These are phyloP conservation scores for Macrocybe sp. DNA, from an alignment of 1,284 basidiomycete genomes.

Conservation along the genomic window DNA sequence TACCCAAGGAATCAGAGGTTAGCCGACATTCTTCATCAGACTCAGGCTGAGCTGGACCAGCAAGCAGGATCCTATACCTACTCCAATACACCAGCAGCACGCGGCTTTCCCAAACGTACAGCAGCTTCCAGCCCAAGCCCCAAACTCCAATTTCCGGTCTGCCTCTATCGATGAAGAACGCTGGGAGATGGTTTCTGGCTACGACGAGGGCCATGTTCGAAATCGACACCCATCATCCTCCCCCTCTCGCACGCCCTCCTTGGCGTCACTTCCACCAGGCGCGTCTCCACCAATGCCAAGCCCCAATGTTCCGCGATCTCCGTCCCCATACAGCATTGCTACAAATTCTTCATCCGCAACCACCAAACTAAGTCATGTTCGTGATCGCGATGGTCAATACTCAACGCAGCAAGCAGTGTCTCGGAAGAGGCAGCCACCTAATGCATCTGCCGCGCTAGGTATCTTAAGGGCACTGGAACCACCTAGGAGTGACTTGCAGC, in stretches of 20 bases:
- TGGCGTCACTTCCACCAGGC: constrained; percentile 34
- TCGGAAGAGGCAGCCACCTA: constrained; percentile 21
- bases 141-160: constrained; percentile 11
- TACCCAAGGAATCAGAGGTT: constrained; percentile 9
- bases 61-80: constrained; percentile 13
- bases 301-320: constrained; percentile 29
- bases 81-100: constrained; percentile 19
- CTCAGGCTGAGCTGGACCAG: constrained; percentile 3
- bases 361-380: constrained; percentile 14
- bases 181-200: constrained; percentile 41
- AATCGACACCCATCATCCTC: constrained; percentile 26
- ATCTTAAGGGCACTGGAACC: constrained; percentile 60
- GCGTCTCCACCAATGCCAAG: constrained; percentile 36
- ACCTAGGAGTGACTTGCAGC: constrained; percentile 26
- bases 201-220: constrained; percentile 21
- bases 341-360: constrained; percentile 18
- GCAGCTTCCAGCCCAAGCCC: constrained; percentile 1
- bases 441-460: constrained; percentile 38
- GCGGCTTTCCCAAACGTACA: constrained; percentile 11
- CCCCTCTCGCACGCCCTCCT: constrained; percentile 42
- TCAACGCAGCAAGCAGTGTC: constrained; percentile 12
- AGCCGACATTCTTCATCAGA: background rate
- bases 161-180: constrained; percentile 23
- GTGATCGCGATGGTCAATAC: constrained; percentile 20
- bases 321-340: constrained; percentile 37